phyloP scores from a whole-genome alignment of 148 eudicot genomes.

The Camellia lanceoleosa region DNA sequence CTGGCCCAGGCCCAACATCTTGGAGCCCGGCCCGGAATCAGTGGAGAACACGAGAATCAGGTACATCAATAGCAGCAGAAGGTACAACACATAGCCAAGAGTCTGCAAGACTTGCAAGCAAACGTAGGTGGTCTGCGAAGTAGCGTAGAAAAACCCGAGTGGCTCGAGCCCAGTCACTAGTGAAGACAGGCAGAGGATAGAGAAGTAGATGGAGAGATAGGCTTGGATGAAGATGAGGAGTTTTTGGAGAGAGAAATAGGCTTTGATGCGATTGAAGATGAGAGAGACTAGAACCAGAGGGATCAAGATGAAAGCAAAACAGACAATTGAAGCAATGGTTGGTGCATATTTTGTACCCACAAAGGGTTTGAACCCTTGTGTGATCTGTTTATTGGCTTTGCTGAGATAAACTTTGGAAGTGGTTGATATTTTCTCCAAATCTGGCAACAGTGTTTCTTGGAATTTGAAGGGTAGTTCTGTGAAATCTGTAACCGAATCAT shows the following conservation, averaged over 20 bases:
- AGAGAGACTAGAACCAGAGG: constrained; percentile 73
- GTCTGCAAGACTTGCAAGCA: constrained; percentile 79
- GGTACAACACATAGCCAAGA: constrained; percentile 65
- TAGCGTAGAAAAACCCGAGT: constrained; percentile 69
- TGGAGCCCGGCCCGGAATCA: constrained; percentile 55
- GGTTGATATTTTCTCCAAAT: constrained; percentile 61
- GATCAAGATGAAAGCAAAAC: constrained; percentile 57
- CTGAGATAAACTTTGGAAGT: constrained; percentile 59
- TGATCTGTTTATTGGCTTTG: constrained; percentile 60
- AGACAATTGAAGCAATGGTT: constrained; percentile 49
- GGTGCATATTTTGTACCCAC: constrained; percentile 71
- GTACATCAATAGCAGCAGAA: constrained; percentile 67
- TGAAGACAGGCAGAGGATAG: constrained; percentile 61
- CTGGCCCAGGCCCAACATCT: constrained; percentile 72
- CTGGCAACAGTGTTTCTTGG: constrained; percentile 79
- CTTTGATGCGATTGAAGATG: constrained; percentile 57
- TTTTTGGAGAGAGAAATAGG: constrained; percentile 74
- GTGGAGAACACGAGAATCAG: constrained; percentile 69
- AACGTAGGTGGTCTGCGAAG: constrained; percentile 68
- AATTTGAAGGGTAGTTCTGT: constrained; percentile 69
- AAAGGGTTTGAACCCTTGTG: constrained; percentile 63
- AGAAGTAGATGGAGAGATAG: constrained; percentile 75
- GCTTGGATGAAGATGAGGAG: constrained; percentile 75
- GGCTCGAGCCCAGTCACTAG: constrained; percentile 81
- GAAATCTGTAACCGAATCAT: constrained; percentile 67